Evolutionary conservation across 1,284 basidiomycete genomes (phyloP).

Genomic region (Ustilago sp.): DNA sequence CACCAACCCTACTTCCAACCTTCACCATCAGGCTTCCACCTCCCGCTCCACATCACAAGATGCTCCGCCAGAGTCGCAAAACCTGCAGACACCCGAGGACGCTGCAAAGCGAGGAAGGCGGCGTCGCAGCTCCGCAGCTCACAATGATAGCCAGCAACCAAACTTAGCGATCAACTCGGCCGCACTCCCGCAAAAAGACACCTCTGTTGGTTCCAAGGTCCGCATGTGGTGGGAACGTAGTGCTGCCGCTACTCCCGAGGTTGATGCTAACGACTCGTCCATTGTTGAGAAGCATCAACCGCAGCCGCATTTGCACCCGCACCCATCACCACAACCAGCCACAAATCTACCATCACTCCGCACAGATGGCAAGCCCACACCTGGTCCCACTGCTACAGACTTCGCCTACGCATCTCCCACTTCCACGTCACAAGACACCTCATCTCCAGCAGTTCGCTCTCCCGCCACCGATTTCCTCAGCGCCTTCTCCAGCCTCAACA

Average conservation of each 20-base stretch:
- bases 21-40: conserved; percentile 1
- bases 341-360: conserved; percentile 14
- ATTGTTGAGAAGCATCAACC: conserved; percentile 15
- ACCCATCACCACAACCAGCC: background rate
- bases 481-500: conserved; percentile 73
- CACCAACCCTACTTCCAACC: conserved; percentile 15
- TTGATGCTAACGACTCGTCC: conserved; percentile 17
- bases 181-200: conserved; percentile 32
- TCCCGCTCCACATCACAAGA: conserved; percentile 21
- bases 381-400: conserved; percentile 10
- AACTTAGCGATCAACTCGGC: conserved; percentile 3
- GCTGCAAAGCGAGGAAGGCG: conserved; percentile 34
- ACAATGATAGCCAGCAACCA: conserved; percentile 6
- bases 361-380: conserved; percentile 13
- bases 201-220: conserved; percentile 44
- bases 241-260: conserved; percentile 24
- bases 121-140: conserved; percentile 38
- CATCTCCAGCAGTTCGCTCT: conserved; percentile 32
- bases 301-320: background rate
- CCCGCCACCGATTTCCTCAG: conserved; percentile 84
- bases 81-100: background rate
- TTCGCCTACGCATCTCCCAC: conserved; percentile 12
- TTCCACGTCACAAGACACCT: conserved; percentile 17
- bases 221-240: conserved; percentile 57
- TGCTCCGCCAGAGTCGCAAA: background rate